phyloP scores from a whole-genome alignment of 257 asterid genomes.

The Anisodus acutangulus region DNA sequence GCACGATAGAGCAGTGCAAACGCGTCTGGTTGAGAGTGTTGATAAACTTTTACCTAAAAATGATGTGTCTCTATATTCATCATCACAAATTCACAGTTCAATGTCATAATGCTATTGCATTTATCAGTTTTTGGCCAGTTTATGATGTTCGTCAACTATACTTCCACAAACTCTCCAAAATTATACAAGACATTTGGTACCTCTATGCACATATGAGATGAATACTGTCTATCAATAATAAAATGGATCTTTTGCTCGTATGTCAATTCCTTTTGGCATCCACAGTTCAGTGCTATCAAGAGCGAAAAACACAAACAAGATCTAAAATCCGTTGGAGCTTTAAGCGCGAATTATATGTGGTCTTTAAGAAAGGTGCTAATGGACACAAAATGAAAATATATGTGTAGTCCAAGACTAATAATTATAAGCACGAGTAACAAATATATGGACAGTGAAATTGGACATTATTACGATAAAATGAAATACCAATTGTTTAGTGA shows the following conservation, averaged over 20 bases:
- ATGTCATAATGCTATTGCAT: background rate
- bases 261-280: background rate
- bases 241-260: background rate
- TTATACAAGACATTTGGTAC: background rate
- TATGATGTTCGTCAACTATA: background rate
- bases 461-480: no score
- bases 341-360: no score
- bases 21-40: background rate
- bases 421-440: no score
- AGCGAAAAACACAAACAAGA: no score
- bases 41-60: background rate
- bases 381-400: no score
- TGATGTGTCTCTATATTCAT: background rate
- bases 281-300: no score
- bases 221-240: background rate
- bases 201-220: background rate
- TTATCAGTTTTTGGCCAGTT: background rate
- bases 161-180: background rate
- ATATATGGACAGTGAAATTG: no score
- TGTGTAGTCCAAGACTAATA: no score
- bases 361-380: no score
- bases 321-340: no score
- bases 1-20: slow-evolving; percentile 2
- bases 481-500: no score
- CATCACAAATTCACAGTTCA: background rate